Evolutionary conservation across 768 basidiomycete genomes (phyloP).

Genomic region (Boletus insuetus): DNA sequence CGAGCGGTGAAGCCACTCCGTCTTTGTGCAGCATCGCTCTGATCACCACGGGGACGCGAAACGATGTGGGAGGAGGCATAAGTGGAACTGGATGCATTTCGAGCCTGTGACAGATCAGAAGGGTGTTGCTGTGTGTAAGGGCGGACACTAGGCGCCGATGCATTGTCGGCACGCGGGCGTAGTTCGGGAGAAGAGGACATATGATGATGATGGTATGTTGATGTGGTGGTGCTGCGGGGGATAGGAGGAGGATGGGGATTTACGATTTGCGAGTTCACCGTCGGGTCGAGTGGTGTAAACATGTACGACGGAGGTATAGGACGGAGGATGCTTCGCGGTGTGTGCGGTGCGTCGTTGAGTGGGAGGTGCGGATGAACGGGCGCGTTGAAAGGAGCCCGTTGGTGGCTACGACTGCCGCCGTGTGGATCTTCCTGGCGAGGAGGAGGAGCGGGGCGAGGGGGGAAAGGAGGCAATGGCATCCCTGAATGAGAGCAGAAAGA

Average conservation of each 20-base stretch:
- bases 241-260: slow-evolving; percentile 5
- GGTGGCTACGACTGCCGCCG: neutral
- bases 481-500: neutral
- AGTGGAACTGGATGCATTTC: neutral
- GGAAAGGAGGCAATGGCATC: slow-evolving; percentile 23
- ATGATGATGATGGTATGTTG: slow-evolving; percentile 17
- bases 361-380: slow-evolving; percentile 1
- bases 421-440: slow-evolving; percentile 8
- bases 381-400: neutral
- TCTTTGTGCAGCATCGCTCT: slow-evolving; percentile 2
- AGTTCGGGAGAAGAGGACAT: slow-evolving; percentile 25
- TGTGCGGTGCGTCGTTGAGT: slow-evolving; percentile 4
- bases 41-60: slow-evolving; percentile 12
- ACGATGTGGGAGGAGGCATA: slow-evolving; percentile 13
- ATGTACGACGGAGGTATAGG: slow-evolving; percentile 3
- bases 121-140: slow-evolving; percentile 9
- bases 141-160: slow-evolving; percentile 24
- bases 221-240: slow-evolving; percentile 8
- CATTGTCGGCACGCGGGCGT: slow-evolving; percentile 18
- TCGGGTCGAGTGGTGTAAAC: slow-evolving; percentile 2
- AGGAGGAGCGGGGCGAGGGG: slow-evolving; percentile 12
- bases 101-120: slow-evolving; percentile 6
- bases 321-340: slow-evolving; percentile 19
- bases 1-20: slow-evolving; percentile 18
- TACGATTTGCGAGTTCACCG: neutral